Conservation (phyloP, 371 early-diverging fungal species). For the Sporodiniella umbellata region DNA sequence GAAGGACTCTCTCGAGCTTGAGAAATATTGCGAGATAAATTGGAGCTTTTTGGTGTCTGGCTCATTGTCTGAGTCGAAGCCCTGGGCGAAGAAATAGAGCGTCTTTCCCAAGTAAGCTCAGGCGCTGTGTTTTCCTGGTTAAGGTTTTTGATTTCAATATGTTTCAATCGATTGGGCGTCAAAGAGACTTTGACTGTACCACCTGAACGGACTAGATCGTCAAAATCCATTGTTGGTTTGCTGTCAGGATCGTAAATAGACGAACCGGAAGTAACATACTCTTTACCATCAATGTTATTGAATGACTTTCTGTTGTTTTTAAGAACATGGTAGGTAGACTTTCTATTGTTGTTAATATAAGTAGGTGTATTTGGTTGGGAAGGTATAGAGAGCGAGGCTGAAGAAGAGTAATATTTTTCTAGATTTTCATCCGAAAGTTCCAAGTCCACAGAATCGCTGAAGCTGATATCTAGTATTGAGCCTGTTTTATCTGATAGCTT, state of each 20-base stretch:
- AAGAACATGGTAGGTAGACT: slow-evolving; percentile 41
- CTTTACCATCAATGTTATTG: slow-evolving; percentile 9
- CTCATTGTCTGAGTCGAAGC: slow-evolving; percentile 4
- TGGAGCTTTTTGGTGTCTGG: slow-evolving; percentile 1
- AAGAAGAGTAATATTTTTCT: slow-evolving; percentile 5
- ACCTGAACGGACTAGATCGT: slow-evolving; percentile 54
- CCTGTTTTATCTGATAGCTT: slow-evolving; percentile 20
- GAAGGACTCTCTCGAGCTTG: background rate
- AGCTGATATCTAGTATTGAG: slow-evolving; percentile 15
- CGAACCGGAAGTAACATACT: slow-evolving; percentile 14
- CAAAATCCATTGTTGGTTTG: slow-evolving; percentile 42
- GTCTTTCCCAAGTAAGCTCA: slow-evolving; percentile 28
- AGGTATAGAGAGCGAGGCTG: background rate
- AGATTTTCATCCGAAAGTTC: slow-evolving; percentile 28
- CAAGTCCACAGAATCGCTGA: slow-evolving; percentile 37
- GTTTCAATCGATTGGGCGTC: slow-evolving; percentile 60
- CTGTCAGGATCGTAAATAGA: slow-evolving; percentile 38
- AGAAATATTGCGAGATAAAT: background rate
- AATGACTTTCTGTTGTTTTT: slow-evolving; percentile 34
- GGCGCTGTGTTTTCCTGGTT: slow-evolving; percentile 10
- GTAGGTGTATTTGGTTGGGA: slow-evolving; percentile 12
- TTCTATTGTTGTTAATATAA: slow-evolving; percentile 22
- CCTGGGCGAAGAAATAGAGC: slow-evolving; percentile 26
- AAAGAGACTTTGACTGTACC: slow-evolving; percentile 57
- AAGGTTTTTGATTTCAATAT: slow-evolving; percentile 50